Evolutionary conservation across 495 filamentous ascomycete species (phyloP).

Genomic region (Tuber magnatum): DNA sequence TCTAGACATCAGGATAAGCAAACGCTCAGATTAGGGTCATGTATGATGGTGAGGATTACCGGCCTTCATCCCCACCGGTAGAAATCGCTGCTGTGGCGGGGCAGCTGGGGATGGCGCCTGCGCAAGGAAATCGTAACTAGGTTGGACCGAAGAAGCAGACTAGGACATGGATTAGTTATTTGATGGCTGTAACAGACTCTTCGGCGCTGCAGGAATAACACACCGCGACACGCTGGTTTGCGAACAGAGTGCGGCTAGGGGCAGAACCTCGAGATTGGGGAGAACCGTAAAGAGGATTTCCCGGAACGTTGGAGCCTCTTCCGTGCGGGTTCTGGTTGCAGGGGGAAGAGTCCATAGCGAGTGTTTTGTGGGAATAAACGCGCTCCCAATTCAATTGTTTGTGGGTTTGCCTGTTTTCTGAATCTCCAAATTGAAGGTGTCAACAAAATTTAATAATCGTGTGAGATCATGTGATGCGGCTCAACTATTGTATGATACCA

Average conservation of each 20-base stretch:
- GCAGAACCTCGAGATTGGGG: conserved; percentile 10
- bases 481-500: background rate
- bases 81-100: conserved; percentile 17
- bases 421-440: conserved; percentile 5
- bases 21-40: background rate
- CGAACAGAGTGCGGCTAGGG: conserved; percentile 20
- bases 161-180: conserved; percentile 9
- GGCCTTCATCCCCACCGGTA: conserved; percentile 24
- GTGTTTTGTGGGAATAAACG: conserved; percentile 4
- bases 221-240: conserved; percentile 26
- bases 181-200: background rate
- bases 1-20: conserved; percentile 20
- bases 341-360: conserved; percentile 28
- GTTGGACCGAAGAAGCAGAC: conserved; percentile 14
- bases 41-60: conserved; percentile 13
- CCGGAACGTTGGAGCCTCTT: background rate
- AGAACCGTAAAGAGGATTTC: conserved; percentile 19
- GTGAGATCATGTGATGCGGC: conserved; percentile 25
- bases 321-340: conserved; percentile 24
- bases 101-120: conserved; percentile 13
- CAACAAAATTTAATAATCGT: background rate
- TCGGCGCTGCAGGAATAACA: background rate
- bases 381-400: conserved; percentile 23
- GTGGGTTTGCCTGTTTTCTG: conserved; percentile 14
- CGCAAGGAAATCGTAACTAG: conserved; percentile 13